phyloP scores from a whole-genome alignment of 345 rosid genomes.

The Luvunga scandens region DNA sequence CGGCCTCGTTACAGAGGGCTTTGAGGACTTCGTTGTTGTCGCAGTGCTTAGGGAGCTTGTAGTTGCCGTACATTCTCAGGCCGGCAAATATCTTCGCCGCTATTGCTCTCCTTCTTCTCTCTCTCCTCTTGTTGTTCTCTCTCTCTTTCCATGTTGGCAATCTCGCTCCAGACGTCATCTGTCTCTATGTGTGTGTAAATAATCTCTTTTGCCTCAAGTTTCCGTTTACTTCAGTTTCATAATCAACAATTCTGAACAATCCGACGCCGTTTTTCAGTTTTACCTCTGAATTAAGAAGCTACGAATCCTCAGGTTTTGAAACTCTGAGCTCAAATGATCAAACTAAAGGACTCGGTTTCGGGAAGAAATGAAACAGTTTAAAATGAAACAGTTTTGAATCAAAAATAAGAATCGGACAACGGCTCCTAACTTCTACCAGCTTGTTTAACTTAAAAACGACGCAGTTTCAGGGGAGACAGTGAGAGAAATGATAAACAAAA shows the following conservation, averaged over 20 bases:
- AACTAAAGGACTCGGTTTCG: neutral
- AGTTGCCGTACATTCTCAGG: constrained; percentile 76
- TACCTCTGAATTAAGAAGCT: neutral
- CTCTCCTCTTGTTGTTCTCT: constrained; percentile 87
- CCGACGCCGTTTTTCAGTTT: neutral
- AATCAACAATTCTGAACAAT: neutral
- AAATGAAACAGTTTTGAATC: neutral
- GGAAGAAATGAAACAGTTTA: neutral
- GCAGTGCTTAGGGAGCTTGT: constrained; percentile 88
- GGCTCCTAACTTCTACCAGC: neutral
- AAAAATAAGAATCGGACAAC: neutral
- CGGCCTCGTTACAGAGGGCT: constrained; percentile 84
- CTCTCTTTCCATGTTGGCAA: constrained; percentile 87
- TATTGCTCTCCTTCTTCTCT: constrained; percentile 80
- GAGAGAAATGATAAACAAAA: neutral
- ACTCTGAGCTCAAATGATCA: neutral
- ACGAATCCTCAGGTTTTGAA: neutral
- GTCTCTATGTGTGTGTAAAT: neutral
- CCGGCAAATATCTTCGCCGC: constrained; percentile 88
- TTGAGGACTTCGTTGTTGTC: constrained; percentile 91
- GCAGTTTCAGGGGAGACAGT: neutral
- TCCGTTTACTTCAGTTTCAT: neutral
- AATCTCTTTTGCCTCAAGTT: neutral
- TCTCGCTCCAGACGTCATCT: constrained; percentile 75
- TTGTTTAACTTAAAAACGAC: neutral